Evolutionary conservation across 148 eudicot species (phyloP), one percentile per base, ranked within the genome.

Genomic region (Nyssa sinensis): DNA sequence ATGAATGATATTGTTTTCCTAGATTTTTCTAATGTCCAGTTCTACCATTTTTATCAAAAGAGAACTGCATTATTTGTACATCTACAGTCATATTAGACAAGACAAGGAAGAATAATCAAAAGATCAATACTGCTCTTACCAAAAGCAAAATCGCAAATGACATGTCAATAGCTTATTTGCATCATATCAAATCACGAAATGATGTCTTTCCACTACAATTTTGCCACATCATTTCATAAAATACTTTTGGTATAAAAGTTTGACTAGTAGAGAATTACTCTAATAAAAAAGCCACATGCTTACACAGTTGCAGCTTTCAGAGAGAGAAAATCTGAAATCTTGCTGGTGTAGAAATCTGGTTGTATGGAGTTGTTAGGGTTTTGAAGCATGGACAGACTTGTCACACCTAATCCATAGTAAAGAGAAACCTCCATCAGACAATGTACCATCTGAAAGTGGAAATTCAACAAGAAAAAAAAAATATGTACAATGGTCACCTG

Each of bases 271-370:
- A n/a, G n/a, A n/a, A n/a, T n/a, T n/a, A n/a, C n/a, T n/a, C n/a
- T n/a, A n/a, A 70, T 70, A 29, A 24, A 24, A 62, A 57, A n/a
- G 64, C 19, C 85, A 57, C 27, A 66, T 57, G 80, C 73, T 84
- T 62, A 93, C 12, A 91, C 97, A 61, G 92, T 70, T 8, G 97
- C 92, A 78, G 98, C 86, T 81, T 82, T 94, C n/a, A 87, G 85
- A 34, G 95, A 88, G 10, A 94, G 90, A 51, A 94, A 94, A 84
- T 94, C 98, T 0, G 98, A 92, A 39, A 94, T 92, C 86, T 92
- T 84, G 88, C 76, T 86, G 80, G 98, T 90, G 88, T 92, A 94
- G 80, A 90, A 94, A 82, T 94, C 97, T 37, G 98, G 98, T 74
- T 92, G 98, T 71, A 90, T 88, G n/a, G 86, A 69, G 71, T 94